Conservation (phyloP, 768 basidiomycete species). For the Tephrocybe rancida region DNA sequence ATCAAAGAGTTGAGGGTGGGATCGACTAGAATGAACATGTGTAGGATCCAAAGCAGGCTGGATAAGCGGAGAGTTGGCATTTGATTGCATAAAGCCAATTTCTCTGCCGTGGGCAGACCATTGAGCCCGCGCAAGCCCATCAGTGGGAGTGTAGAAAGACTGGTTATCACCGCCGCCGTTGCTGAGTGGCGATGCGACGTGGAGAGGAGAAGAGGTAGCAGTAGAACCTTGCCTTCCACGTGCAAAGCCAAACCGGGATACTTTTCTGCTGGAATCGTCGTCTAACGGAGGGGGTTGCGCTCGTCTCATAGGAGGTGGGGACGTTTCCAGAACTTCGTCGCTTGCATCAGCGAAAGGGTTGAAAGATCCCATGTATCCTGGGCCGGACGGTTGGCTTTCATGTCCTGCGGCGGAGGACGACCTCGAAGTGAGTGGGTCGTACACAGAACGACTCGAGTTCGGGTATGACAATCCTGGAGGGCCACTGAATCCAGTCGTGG, state of each 20-base stretch:
- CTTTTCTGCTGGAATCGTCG: constrained; percentile 63
- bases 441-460: constrained; percentile 51
- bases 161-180: constrained; percentile 47
- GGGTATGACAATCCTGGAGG: constrained; percentile 60
- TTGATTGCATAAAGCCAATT: constrained; percentile 41
- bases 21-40: constrained; percentile 41
- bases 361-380: constrained; percentile 73
- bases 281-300: constrained; percentile 44
- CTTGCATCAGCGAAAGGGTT: constrained; percentile 74
- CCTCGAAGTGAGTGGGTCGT: constrained; percentile 50
- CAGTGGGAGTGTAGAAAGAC: constrained; percentile 42
- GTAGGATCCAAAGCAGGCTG: constrained; percentile 48
- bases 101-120: constrained; percentile 49
- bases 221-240: constrained; percentile 67
- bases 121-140: constrained; percentile 34
- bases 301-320: constrained; percentile 31
- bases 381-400: constrained; percentile 48
- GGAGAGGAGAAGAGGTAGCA: constrained; percentile 58
- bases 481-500: constrained; percentile 38
- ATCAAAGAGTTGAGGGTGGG: constrained; percentile 63
- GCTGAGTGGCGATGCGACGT: constrained; percentile 56
- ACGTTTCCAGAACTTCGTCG: constrained; percentile 47
- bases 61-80: constrained; percentile 45
- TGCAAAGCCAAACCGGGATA: constrained; percentile 84
- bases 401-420: constrained; percentile 34